Base-by-base conservation (phyloP, 169 alveolate genomes). In the Plasmodium reichenowi region DNA sequence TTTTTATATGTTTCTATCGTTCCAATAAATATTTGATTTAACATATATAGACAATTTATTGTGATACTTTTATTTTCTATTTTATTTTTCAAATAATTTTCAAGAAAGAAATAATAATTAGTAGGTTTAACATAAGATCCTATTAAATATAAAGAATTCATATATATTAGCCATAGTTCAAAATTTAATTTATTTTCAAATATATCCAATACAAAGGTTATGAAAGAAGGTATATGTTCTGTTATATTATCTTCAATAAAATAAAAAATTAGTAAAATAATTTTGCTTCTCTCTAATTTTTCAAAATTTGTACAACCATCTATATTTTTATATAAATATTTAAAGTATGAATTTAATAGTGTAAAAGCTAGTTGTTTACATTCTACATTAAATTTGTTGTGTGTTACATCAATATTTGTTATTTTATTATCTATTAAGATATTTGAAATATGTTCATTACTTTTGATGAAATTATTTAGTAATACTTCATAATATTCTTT, bases 51-150 rank as follows among this genome's bases (percentile, higher is more conserved):
- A 50, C 78, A 76, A 50, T 52, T 76, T 22, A 76, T 54, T 3
- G 89, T 76, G n/a, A 26, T 56, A n/a, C 66, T 48, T 45, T 76
- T 76, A 7, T 76, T 20, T 1, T 50, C 47, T 52, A 20, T 62
- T 20, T 22, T 43, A 76, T 64, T 48, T 63, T 76, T 76, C 43
- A 76, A 29, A 43, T 64, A 76, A 48, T 76, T 76, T 63, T 76
- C 78, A 47, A 76, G 50, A 68, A 76, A 76, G 17, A 76, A 76
- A 76, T 47, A 76, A 24, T 76, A 76, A 54, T 76, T 64, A 10
- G 78, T 17, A n/a, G 89, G 89, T 6, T 76, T 64, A 6, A 76
- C 89, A 29, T 76, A 76, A n/a, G 89, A 62, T 6, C 89, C 89
- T 32, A 76, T 68, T 22, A 76, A 45, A 58, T 76, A 76, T 15